Base-by-base conservation (phyloP, 768 basidiomycete genomes). In the Lactarius psammicola region DNA sequence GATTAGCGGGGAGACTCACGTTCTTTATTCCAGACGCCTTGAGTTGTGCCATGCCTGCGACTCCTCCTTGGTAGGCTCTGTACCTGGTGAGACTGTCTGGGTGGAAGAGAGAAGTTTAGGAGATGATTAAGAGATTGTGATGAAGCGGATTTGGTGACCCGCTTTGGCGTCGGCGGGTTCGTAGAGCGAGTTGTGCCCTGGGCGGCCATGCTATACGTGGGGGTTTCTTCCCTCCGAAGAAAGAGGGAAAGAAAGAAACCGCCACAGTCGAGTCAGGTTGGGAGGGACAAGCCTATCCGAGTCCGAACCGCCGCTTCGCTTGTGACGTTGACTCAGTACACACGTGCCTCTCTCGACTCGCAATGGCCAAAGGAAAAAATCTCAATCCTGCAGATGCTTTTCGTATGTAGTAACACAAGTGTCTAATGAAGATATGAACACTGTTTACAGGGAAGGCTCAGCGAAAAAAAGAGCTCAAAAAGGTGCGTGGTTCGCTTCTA, bases 311-410 rank as follows among this genome's bases (percentile, higher is more conserved):
- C 10, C 55, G 15, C 44, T 23, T 34, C 40, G 18, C 20, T 28
- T 40, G 18, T 59, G n/a, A n/a, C 53, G 62, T 72, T 74, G 75
- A 74, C 73, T 76, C 73, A 71, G 2, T n/a, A 28, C 58, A n/a
- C n/a, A 30, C 64, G 46, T 49, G 44, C 42, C 53, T 30, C 53
- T 44, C 33, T n/a, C n/a, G n/a, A n/a, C n/a, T n/a, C n/a, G n/a
- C n/a, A 57, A 94, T 95, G 94, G 87, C 84, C 15, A 96, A 95
- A 77, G 86, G 85, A 31, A 96, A 95, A 75, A 87, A 81, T 64
- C 74, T 87, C 65, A 99, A 99, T 74, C 96, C 96, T 30, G 96
- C 92, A n/a, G 96, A 99, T 74, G 89, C 96, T 0, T 90, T 81
- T 76, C 87, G 96, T 93, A 73, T 73, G 90, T 84, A 54, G 3